Base-by-base conservation (phyloP, 2,329 filamentous ascomycete genomes). In the Epichloe elymi region DNA sequence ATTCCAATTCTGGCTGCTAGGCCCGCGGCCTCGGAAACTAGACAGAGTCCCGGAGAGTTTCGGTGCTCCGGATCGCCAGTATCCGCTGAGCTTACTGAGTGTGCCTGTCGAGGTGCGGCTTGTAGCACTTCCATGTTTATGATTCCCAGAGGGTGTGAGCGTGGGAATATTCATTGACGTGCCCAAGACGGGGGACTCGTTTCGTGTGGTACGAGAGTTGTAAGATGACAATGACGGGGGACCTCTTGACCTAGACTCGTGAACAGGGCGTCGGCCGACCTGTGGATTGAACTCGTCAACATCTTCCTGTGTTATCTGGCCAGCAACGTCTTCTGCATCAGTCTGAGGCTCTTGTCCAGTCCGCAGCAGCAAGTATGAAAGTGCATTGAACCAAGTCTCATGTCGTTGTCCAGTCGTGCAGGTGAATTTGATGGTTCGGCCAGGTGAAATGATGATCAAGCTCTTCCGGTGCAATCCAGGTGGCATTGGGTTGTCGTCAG, bases 381-480 rank as follows among this genome's bases (percentile, higher is more conserved):
- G 75, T 0, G 93, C 90, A 62, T 97, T 97, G 75, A 93, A 95
- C 93, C 93, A 98, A 1, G 90, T 97, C 71, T 98, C 93, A 63
- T 98, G 93, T 54, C 93, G 80, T 65, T 96, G 89, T 38, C 88
- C 86, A 3, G 93, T 98, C 2, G 88, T 83, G 55, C 91, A 94
- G 1, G 93, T 98, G 58, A 98, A 95, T 67, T 95, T 91, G 68
- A 98, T 81, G 15, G 83, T 83, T 57, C 93, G 82, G 47, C 90
- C 89, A 19, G 90, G 90, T 1, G 91, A 93, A 53, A 95, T 78
- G 52, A 98, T 84, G 51, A 97, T 78, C 59, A 98, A 73, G 66
- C 89, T 95, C 79, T 95, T 95, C 59, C 87, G 83, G 69, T 97
- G 91, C 50, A 98, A 79, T 40, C 93, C 93, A 10, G 93, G 93